phyloP scores from a whole-genome alignment of 371 early-diverging fungal genomes.

The Syncephalastrum sp. region DNA sequence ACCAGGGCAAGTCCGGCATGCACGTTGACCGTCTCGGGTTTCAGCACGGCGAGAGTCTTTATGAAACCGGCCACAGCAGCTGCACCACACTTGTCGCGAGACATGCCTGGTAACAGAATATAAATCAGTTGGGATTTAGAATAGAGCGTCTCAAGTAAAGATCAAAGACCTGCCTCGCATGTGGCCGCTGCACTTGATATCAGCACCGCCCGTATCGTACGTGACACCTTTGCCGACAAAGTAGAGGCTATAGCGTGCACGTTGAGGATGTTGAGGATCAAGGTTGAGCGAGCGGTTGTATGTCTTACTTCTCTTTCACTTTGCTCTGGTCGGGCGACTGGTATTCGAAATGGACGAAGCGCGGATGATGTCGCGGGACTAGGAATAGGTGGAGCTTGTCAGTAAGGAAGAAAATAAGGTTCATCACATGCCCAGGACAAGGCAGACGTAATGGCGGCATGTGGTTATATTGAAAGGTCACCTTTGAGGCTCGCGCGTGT shows the following conservation, averaged over 20 bases:
- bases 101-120: conserved; percentile 56
- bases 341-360: conserved; percentile 81
- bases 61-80: conserved; percentile 84
- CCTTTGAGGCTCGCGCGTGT: conserved; percentile 73
- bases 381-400: neutral
- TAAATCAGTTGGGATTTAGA: neutral
- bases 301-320: conserved; percentile 80
- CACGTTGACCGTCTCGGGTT: conserved; percentile 68
- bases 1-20: conserved; percentile 75
- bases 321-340: conserved; percentile 67
- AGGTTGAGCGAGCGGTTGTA: neutral
- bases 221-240: conserved; percentile 92
- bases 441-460: no score
- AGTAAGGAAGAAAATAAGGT: neutral
- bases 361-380: conserved; percentile 76
- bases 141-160: neutral
- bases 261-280: neutral
- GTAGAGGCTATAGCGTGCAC: conserved; percentile 55
- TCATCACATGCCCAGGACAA: no score
- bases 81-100: conserved; percentile 90
- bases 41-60: conserved; percentile 64
- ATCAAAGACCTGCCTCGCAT: conserved; percentile 64
- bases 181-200: conserved; percentile 79
- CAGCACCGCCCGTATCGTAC: conserved; percentile 89
- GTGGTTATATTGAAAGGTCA: conserved; percentile 17